Evolutionary conservation across 2,329 filamentous ascomycete genomes (phyloP).

Genomic region (Exophiala bonariae): DNA sequence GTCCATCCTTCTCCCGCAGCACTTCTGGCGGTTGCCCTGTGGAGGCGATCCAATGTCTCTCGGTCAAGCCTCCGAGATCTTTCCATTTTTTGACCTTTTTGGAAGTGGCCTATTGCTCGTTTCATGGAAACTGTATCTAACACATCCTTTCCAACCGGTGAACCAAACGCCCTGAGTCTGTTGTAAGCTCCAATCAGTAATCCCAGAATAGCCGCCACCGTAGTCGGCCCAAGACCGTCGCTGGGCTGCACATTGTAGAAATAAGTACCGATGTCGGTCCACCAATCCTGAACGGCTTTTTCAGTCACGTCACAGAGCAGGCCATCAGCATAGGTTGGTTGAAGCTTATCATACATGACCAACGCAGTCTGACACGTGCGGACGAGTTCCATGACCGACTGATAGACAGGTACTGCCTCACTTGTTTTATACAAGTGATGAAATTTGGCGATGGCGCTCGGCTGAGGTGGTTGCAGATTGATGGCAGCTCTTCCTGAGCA

Average conservation of each 20-base stretch:
- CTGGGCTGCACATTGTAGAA: conserved; percentile 90
- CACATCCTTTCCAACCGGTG: conserved; percentile 83
- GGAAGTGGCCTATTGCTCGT: conserved; percentile 81
- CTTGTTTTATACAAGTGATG: conserved; percentile 85
- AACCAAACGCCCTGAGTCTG: conserved; percentile 78
- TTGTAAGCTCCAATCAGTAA: conserved; percentile 89
- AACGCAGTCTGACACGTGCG: conserved; percentile 89
- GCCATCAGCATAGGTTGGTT: conserved; percentile 87
- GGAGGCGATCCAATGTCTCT: conserved; percentile 77
- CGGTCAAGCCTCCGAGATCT: conserved; percentile 78
- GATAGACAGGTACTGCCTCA: conserved; percentile 75
- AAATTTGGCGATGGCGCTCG: conserved; percentile 87
- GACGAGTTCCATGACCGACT: conserved; percentile 82
- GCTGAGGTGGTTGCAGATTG: conserved; percentile 73
- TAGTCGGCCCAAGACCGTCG: conserved; percentile 89
- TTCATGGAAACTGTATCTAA: conserved; percentile 85
- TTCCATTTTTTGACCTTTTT: conserved; percentile 81
- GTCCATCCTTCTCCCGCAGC: conserved; percentile 87
- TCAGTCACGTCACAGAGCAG: conserved; percentile 92
- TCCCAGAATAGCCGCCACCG: conserved; percentile 82
- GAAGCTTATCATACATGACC: conserved; percentile 81
- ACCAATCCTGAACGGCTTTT: conserved; percentile 88
- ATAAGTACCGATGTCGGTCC: conserved; percentile 88
- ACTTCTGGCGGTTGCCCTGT: conserved; percentile 83
- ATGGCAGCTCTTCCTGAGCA: conserved; percentile 89